Evolutionary conservation across 148 eudicot species (phyloP).

Genomic region (Heliamphora exappendiculata): DNA sequence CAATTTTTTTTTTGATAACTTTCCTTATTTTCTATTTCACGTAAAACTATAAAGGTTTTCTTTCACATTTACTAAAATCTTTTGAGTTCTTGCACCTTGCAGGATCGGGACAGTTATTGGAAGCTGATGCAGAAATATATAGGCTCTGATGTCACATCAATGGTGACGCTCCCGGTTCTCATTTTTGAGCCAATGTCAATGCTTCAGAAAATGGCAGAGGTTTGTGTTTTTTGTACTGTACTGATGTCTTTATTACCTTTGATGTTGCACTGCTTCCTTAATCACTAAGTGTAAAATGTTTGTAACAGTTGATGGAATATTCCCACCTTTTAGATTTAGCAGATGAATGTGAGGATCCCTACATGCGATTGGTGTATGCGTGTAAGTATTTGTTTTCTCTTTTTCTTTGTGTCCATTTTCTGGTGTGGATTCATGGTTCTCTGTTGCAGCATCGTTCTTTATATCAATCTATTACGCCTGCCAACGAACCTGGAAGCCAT

Average conservation of each 20-base stretch:
- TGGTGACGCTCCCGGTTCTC: slow-evolving; percentile 95
- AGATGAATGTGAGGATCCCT: slow-evolving; percentile 93
- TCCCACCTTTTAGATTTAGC: slow-evolving; percentile 80
- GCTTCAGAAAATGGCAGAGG: slow-evolving; percentile 99
- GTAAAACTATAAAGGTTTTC: background rate
- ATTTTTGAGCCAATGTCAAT: slow-evolving; percentile 99
- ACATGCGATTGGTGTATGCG: slow-evolving; percentile 88
- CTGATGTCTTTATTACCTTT: background rate
- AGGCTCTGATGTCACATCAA: slow-evolving; percentile 91
- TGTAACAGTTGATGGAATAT: slow-evolving; percentile 88
- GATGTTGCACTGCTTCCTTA: background rate
- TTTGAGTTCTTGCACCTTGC: slow-evolving; percentile 11
- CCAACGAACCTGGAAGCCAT: slow-evolving; percentile 98
- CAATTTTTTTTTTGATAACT: background rate
- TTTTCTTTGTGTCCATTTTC: background rate
- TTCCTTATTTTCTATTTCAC: background rate
- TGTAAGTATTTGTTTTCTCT: slow-evolving; percentile 33
- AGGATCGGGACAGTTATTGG: slow-evolving; percentile 95
- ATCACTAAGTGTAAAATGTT: slow-evolving; percentile 10
- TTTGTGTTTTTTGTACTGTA: slow-evolving; percentile 21
- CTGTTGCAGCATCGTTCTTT: slow-evolving; percentile 70
- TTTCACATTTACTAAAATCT: background rate
- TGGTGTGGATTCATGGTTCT: slow-evolving; percentile 6
- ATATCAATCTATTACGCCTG: slow-evolving; percentile 78
- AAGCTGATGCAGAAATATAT: slow-evolving; percentile 94